Percentiles rank a stretch among this genome's conserved stretches.
Evolutionary conservation across 257 asterid species (phyloP).

Genomic region (Fraxinus cuspidata): DNA sequence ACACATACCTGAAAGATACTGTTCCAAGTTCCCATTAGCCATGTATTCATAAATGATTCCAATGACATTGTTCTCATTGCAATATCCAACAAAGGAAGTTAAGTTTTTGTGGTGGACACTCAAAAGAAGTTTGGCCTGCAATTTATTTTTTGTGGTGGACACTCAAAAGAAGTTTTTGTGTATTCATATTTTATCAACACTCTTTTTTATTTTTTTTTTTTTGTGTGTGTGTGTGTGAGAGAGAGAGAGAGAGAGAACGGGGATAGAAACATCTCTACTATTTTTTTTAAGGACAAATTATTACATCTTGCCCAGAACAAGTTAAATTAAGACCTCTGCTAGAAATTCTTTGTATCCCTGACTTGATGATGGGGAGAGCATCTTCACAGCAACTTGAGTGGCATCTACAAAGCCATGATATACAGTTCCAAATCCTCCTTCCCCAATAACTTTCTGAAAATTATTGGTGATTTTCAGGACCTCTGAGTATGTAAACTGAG

Average conservation of each 20-base stretch:
- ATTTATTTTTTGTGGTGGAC: no score
- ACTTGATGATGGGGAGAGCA: conserved; percentile 28
- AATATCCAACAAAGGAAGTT: conserved; percentile 42
- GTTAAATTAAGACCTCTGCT: conserved; percentile 33
- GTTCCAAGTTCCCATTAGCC: conserved; percentile 41
- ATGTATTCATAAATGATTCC: conserved; percentile 51
- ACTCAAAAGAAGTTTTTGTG: no score
- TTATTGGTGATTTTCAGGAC: conserved; percentile 4
- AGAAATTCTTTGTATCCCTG: conserved; percentile 35
- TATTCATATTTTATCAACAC: no score
- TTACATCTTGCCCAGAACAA: not conserved
- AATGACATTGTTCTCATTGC: conserved; percentile 36
- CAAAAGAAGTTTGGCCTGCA: conserved; percentile 49
- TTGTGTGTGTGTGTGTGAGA: no score
- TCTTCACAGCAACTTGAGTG: conserved; percentile 49
- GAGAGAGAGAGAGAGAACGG: no score
- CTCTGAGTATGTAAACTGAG: conserved; percentile 30
- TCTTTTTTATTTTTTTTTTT: no score
- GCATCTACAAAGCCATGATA: conserved; percentile 34
- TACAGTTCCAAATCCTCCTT: conserved; percentile 55
- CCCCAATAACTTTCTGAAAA: conserved; percentile 32
- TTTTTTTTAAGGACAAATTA: no score
- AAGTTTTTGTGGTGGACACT: conserved; percentile 48
- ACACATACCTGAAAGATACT: conserved; percentile 39
- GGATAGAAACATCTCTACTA: no score